A percentile compares a stretch with the other conserved stretches of the same genome.
Evolutionary conservation across 2,329 filamentous ascomycete genomes (phyloP).

Genomic region (Aspergillus alliaceus): DNA sequence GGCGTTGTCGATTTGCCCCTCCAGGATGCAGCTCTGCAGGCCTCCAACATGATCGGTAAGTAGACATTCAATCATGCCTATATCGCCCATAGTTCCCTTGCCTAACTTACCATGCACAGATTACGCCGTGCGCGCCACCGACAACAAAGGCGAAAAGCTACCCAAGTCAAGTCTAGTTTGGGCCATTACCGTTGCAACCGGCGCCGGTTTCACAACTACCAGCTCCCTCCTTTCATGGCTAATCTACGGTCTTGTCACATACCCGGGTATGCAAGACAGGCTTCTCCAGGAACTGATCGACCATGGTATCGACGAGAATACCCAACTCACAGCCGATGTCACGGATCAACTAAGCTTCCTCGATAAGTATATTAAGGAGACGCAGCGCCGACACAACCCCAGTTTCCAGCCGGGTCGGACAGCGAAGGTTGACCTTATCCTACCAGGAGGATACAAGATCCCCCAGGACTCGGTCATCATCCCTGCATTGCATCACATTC

Average conservation of each 20-base stretch:
- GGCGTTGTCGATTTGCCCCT: conserved; percentile 31
- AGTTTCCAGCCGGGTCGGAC: conserved; percentile 62
- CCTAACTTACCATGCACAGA: neutral
- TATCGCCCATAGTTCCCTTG: too few relatives aligned
- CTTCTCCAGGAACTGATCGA: conserved; percentile 60
- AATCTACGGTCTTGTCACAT: conserved; percentile 54
- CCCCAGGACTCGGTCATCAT: conserved; percentile 55
- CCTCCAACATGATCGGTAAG: conserved; percentile 39
- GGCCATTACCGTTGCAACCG: conserved; percentile 53
- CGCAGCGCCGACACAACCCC: conserved; percentile 59
- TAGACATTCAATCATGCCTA: neutral
- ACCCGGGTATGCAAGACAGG: conserved; percentile 56
- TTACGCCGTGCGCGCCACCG: conserved; percentile 49
- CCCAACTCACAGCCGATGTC: conserved; percentile 45
- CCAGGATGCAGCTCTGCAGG: conserved; percentile 47
- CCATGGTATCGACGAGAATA: conserved; percentile 46
- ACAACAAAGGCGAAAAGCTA: conserved; percentile 55
- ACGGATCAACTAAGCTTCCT: conserved; percentile 49
- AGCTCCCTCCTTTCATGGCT: conserved; percentile 59
- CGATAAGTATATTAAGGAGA: conserved; percentile 55
- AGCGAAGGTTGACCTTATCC: conserved; percentile 55
- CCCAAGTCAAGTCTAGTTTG: conserved; percentile 42
- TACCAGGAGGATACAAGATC: conserved; percentile 60
- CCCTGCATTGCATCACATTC: conserved; percentile 46
- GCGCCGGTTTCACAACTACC: conserved; percentile 62